Percentiles rank a stretch among this genome's conserved stretches.
These are phyloP conservation scores for Eragrostis tef DNA, from an alignment of 202 grass and related monocot species.

Conservation along the genomic window DNA sequence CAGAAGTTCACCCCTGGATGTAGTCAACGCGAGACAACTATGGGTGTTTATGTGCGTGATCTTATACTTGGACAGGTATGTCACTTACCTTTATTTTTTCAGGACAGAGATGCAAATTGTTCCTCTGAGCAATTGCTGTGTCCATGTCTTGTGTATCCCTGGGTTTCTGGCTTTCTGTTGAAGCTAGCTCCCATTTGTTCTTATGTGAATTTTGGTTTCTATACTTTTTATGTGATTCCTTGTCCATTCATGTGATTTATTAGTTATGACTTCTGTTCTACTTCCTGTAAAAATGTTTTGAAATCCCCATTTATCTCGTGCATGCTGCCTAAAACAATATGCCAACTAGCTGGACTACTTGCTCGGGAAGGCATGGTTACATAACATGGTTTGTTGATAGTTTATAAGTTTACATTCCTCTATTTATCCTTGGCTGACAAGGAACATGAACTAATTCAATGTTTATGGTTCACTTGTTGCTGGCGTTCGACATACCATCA, in stretches of 20 bases:
- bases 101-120: neutral
- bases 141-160: neutral
- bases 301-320: slow-evolving; percentile 8
- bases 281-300: neutral
- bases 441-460: neutral
- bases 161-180: neutral
- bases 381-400: slow-evolving; percentile 26
- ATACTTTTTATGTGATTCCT: slow-evolving; percentile 15
- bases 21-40: slow-evolving; percentile 77
- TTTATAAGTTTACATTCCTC: neutral
- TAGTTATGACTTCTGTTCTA: neutral
- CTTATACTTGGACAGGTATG: slow-evolving; percentile 90
- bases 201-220: slow-evolving; percentile 8
- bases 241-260: neutral
- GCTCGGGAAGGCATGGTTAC: slow-evolving; percentile 39
- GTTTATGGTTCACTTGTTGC: neutral
- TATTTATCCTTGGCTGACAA: neutral
- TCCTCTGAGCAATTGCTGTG: neutral
- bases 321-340: slow-evolving; percentile 42
- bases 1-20: slow-evolving; percentile 89
- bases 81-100: slow-evolving; percentile 24
- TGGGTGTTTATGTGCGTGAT: slow-evolving; percentile 96
- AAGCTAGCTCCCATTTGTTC: neutral
- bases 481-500: slow-evolving; percentile 5
- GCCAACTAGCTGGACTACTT: slow-evolving; percentile 35